phyloP scores from a whole-genome alignment of 176 grass and related monocot species.

The Aegilops longissima region DNA sequence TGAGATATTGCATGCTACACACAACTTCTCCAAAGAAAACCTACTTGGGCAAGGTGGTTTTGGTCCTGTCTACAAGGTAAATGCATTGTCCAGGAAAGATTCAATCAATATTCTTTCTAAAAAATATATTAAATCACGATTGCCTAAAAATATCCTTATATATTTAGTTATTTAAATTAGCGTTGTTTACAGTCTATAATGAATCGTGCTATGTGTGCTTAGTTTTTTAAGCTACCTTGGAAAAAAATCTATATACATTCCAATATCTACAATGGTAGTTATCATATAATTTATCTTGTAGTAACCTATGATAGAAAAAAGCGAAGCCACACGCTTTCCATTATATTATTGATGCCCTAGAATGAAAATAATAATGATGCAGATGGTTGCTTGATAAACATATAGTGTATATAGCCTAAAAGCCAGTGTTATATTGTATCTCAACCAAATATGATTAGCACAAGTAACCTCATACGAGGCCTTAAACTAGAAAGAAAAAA shows the following conservation, averaged over 20 bases:
- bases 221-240: not conserved
- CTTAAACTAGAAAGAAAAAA: not conserved
- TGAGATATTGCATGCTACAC: not conserved
- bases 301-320: not conserved
- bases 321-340: not conserved
- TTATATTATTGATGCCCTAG: not conserved
- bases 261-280: not conserved
- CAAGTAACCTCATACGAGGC: not conserved
- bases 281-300: not conserved
- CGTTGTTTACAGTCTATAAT: not conserved
- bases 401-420: not conserved
- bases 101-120: not conserved
- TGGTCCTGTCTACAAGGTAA: not conserved
- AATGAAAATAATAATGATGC: not conserved
- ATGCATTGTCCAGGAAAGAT: not conserved
- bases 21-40: not conserved
- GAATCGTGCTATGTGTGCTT: not conserved
- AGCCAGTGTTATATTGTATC: not conserved
- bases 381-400: not conserved
- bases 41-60: not conserved
- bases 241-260: not conserved
- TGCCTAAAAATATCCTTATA: too few relatives aligned
- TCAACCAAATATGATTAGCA: not conserved
- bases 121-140: not conserved
- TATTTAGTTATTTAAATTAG: too few relatives aligned